These are phyloP conservation scores for Melastoma malabathricum DNA, from an alignment of 345 rosid genomes.

Conservation along the genomic window DNA sequence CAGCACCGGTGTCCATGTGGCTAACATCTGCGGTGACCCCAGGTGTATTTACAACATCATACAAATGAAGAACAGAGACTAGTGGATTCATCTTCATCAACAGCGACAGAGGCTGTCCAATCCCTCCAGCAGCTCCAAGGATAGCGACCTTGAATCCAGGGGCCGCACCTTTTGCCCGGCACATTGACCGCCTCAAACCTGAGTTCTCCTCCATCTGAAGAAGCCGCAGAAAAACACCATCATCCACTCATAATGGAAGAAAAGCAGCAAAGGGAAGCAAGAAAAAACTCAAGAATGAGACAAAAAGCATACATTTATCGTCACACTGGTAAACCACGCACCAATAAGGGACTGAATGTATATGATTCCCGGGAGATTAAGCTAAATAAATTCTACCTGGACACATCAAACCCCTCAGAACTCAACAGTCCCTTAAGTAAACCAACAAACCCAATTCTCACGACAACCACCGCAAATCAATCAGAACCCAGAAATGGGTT, in stretches of 20 bases:
- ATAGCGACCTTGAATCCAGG: conserved; percentile 84
- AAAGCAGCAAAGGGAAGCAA: neutral
- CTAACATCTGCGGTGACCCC: conserved; percentile 94
- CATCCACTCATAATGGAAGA: neutral
- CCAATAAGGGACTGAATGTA: too few species aligned
- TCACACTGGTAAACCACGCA: too few species aligned
- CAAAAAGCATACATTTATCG: too few species aligned
- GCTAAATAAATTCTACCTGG: too few species aligned
- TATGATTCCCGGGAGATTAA: too few species aligned
- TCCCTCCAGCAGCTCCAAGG: conserved; percentile 95
- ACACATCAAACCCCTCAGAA: too few species aligned
- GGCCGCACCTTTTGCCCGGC: conserved; percentile 87
- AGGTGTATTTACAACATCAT: conserved; percentile 84
- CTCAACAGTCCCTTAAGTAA: too few species aligned
- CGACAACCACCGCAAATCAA: too few species aligned
- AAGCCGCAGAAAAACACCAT: neutral
- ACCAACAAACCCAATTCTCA: too few species aligned
- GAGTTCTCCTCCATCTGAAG: conserved; percentile 30
- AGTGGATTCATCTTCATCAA: conserved; percentile 95
- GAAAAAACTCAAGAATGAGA: too few species aligned
- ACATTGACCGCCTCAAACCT: conserved; percentile 32
- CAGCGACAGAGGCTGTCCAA: conserved; percentile 88
- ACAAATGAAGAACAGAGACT: conserved; percentile 85
- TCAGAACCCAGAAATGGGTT: neutral
- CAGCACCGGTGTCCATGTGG: conserved; percentile 94